Conservation (phyloP, 352 stramenopile genomes). For the Phytophthora vignae region DNA sequence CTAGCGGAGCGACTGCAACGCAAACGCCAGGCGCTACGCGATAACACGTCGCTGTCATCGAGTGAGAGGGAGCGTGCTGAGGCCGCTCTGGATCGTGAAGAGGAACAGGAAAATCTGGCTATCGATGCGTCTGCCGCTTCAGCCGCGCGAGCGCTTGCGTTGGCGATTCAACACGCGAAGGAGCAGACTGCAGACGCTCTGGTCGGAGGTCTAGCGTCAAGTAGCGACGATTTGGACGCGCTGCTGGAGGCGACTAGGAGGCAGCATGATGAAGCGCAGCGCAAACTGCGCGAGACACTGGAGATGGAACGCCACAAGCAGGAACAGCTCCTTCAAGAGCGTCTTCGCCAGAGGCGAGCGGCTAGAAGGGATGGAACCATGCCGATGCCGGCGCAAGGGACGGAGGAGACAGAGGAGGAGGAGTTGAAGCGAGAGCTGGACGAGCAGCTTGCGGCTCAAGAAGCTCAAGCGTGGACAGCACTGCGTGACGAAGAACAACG, state of each 20-base stretch:
- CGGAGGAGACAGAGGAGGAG: constrained; percentile 29
- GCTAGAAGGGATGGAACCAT: constrained; percentile 16
- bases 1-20: constrained; percentile 44
- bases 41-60: constrained; percentile 17
- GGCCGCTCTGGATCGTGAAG: constrained; percentile 32
- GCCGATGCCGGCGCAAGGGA: constrained; percentile 3
- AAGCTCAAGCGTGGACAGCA: constrained; percentile 22
- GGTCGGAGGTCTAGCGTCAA: constrained; percentile 16
- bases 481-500: constrained; percentile 17
- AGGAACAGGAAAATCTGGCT: constrained; percentile 9
- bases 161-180: constrained; percentile 21
- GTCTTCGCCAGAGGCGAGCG: constrained; percentile 34
- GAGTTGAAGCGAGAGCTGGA: constrained; percentile 21
- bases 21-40: constrained; percentile 36
- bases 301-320: constrained; percentile 42
- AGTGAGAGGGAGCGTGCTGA: constrained; percentile 15
- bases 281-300: constrained; percentile 22
- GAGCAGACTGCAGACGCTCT: constrained; percentile 23
- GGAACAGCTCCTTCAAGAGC: constrained; percentile 36
- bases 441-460: constrained; percentile 16
- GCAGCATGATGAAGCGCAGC: constrained; percentile 26
- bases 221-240: constrained; percentile 28
- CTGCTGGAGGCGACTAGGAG: constrained; percentile 27
- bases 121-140: constrained; percentile 32
- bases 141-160: constrained; percentile 17